Percentiles rank a stretch among this genome's conserved stretches.
Conservation (phyloP, 805 yeast genomes). For the Kodamaea fukazawae region DNA sequence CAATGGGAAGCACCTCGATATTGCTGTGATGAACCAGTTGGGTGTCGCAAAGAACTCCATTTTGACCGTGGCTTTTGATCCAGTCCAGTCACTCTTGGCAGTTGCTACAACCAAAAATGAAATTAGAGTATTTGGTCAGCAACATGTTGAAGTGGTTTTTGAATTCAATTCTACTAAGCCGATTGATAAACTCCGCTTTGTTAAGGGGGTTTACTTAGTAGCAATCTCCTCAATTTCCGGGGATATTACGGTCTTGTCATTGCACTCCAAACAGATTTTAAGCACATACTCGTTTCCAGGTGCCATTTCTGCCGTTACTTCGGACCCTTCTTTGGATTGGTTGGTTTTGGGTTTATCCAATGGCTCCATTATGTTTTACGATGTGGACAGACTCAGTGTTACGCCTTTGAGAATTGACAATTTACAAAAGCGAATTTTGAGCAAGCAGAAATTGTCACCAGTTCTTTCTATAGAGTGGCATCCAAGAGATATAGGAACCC, state of each 20-base stretch:
- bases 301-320: conserved; percentile 61
- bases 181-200: conserved; percentile 58
- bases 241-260: conserved; percentile 64
- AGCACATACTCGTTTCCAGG: conserved; percentile 63
- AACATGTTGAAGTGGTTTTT: conserved; percentile 69
- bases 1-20: conserved; percentile 26
- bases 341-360: conserved; percentile 73
- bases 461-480: conserved; percentile 72
- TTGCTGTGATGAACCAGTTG: conserved; percentile 29
- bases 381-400: conserved; percentile 71
- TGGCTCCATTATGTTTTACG: conserved; percentile 71
- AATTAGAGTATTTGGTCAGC: conserved; percentile 80
- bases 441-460: conserved; percentile 58
- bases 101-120: conserved; percentile 69
- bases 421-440: conserved; percentile 59
- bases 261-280: conserved; percentile 60
- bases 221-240: conserved; percentile 60
- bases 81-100: conserved; percentile 83
- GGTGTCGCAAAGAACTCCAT: conserved; percentile 57
- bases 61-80: conserved; percentile 74
- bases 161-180: conserved; percentile 49
- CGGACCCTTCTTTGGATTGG: conserved; percentile 91
- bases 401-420: conserved; percentile 69
- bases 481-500: conserved; percentile 82
- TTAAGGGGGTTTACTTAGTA: conserved; percentile 78